phyloP scores from a whole-genome alignment of 306 rosid genomes.

The Hippophae rhamnoides region DNA sequence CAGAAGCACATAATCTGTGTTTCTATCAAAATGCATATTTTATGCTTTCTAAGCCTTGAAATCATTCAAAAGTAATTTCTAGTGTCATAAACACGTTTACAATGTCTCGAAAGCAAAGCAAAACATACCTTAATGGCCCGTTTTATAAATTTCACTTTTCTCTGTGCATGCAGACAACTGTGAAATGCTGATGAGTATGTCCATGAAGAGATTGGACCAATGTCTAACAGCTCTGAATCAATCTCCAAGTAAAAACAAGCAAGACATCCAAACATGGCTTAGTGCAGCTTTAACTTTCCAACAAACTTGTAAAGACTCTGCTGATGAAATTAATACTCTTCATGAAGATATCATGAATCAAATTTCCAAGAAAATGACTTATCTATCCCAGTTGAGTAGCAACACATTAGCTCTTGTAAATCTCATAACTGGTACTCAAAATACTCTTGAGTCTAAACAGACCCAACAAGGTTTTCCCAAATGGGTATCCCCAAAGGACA shows the following conservation, averaged over 20 bases:
- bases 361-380: constrained; percentile 28
- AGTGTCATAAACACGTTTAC: background rate
- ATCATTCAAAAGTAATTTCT: background rate
- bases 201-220: constrained; percentile 31
- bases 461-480: constrained; percentile 16
- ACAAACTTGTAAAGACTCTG: constrained; percentile 37
- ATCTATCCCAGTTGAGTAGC: constrained; percentile 33
- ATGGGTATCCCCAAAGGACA: constrained; percentile 25
- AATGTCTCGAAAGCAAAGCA: background rate
- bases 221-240: constrained; percentile 22
- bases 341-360: constrained; percentile 1
- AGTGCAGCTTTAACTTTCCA: constrained; percentile 44
- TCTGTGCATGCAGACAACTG: constrained; percentile 25
- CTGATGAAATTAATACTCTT: background rate
- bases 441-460: background rate
- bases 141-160: background rate
- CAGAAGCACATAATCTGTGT: background rate
- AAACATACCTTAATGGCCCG: background rate
- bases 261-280: constrained; percentile 48
- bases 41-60: background rate
- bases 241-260: constrained; percentile 23
- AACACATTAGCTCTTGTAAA: constrained; percentile 39
- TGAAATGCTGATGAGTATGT: constrained; percentile 30
- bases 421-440: constrained; percentile 5
- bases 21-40: background rate